Percentiles rank a stretch among this genome's conserved stretches.
Conservation (phyloP, 2,329 filamentous ascomycete genomes). For the Mycosphaerelloides madeirae region DNA sequence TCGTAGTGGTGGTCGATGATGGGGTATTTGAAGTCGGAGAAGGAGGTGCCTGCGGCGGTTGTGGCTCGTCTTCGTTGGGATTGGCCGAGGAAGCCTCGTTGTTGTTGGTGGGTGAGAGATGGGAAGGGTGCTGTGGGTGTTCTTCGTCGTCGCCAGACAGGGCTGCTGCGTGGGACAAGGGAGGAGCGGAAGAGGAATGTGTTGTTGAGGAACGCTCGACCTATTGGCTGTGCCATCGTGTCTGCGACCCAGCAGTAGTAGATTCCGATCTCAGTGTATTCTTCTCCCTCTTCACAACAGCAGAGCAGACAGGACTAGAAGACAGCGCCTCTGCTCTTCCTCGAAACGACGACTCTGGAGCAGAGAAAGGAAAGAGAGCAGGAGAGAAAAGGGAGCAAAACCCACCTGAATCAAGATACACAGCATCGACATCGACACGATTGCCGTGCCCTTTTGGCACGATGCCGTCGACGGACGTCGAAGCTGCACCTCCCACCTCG, state of each 20-base stretch:
- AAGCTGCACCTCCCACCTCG: too few relatives aligned
- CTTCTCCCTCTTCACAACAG: too few relatives aligned
- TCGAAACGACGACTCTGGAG: too few relatives aligned
- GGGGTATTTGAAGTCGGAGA: conserved; percentile 62
- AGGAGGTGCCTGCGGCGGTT: conserved; percentile 16
- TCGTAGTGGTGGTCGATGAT: conserved; percentile 98
- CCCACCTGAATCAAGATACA: too few relatives aligned
- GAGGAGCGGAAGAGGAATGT: conserved; percentile 10
- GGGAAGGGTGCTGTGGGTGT: not conserved
- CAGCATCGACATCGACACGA: too few relatives aligned
- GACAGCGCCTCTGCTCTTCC: too few relatives aligned
- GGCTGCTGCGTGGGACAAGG: conserved; percentile 5
- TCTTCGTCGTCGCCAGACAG: conserved; percentile 8
- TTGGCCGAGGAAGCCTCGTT: conserved; percentile 20
- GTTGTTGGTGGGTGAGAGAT: conserved; percentile 11
- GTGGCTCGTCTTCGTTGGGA: conserved; percentile 27
- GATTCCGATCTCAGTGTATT: not conserved
- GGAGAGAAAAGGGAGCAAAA: too few relatives aligned
- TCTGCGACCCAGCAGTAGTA: too few relatives aligned
- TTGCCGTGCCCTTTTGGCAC: too few relatives aligned
- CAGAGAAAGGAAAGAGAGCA: too few relatives aligned
- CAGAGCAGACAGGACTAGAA: too few relatives aligned
- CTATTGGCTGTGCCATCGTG: conserved; percentile 16
- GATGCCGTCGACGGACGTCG: too few relatives aligned
- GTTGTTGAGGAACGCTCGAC: conserved; percentile 14